These are phyloP conservation scores for Anethum foeniculum DNA, from an alignment of 140 eudicot genomes.

Conservation along the genomic window DNA sequence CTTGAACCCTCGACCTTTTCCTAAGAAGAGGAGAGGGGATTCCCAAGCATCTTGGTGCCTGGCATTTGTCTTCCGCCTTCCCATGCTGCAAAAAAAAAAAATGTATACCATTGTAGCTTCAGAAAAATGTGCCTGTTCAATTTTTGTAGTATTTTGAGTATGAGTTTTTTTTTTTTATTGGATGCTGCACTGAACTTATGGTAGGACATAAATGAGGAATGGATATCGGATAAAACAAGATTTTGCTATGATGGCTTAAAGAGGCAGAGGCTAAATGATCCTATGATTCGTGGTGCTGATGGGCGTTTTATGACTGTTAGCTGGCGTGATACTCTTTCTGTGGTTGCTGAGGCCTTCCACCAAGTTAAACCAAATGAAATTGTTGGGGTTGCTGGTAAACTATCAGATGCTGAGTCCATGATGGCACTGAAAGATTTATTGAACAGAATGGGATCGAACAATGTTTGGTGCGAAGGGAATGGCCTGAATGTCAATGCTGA, in stretches of 20 bases:
- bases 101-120: neutral
- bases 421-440: constrained; percentile 81
- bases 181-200: constrained; percentile 9
- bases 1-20: neutral
- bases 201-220: constrained; percentile 97
- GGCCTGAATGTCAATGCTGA: constrained; percentile 71
- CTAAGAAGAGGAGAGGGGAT: neutral
- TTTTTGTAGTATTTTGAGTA: neutral
- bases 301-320: constrained; percentile 83
- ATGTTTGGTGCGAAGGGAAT: constrained; percentile 90
- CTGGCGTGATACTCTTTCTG: constrained; percentile 97
- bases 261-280: constrained; percentile 93
- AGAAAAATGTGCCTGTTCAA: neutral
- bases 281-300: constrained; percentile 89
- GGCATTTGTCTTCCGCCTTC: neutral
- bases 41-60: neutral
- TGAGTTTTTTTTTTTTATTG: constrained; percentile 1
- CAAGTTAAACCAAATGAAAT: constrained; percentile 79
- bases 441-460: constrained; percentile 85
- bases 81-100: neutral
- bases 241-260: constrained; percentile 93
- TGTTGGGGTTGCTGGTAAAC: constrained; percentile 92
- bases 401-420: constrained; percentile 97
- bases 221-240: constrained; percentile 98
- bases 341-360: constrained; percentile 83